Conservation (phyloP, 768 basidiomycete genomes). For the Hypholoma sublateritium region DNA sequence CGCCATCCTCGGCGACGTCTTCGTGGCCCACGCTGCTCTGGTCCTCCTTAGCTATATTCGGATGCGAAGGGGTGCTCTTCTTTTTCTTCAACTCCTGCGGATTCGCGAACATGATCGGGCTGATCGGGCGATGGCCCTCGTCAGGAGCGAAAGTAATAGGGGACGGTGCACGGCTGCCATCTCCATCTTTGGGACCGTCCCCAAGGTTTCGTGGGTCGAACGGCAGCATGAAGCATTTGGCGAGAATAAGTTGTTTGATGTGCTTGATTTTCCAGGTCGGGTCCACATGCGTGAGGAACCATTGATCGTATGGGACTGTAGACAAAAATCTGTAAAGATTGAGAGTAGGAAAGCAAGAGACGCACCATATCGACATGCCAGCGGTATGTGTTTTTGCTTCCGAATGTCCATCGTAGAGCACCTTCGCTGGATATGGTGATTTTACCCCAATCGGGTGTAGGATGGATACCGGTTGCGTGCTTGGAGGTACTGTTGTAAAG, state of each 20-base stretch:
- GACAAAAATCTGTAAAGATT: background rate
- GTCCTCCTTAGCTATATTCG: background rate
- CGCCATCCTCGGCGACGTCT: background rate
- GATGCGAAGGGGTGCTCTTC: constrained; percentile 2
- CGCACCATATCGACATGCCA: constrained; percentile 61
- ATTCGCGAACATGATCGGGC: constrained; percentile 39
- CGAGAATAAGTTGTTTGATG: constrained; percentile 62
- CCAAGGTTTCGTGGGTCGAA: constrained; percentile 27
- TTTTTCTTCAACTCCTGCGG: constrained; percentile 10
- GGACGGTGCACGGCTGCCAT: constrained; percentile 46
- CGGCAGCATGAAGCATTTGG: constrained; percentile 47
- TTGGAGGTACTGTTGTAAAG: background rate
- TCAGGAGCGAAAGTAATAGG: constrained; percentile 70
- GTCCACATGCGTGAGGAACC: constrained; percentile 71
- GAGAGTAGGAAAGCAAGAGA: constrained; percentile 4
- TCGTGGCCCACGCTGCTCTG: background rate
- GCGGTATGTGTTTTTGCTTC: constrained; percentile 28
- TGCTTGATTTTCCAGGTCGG: constrained; percentile 59
- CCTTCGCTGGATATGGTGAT: background rate
- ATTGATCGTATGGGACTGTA: constrained; percentile 72
- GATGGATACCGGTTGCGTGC: background rate
- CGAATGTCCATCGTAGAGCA: constrained; percentile 6
- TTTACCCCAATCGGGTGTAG: background rate
- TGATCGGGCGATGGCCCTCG: constrained; percentile 36
- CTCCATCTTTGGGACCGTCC: constrained; percentile 6